Conservation (phyloP, 2,329 filamentous ascomycete species). For the Exophiala calicioides region DNA sequence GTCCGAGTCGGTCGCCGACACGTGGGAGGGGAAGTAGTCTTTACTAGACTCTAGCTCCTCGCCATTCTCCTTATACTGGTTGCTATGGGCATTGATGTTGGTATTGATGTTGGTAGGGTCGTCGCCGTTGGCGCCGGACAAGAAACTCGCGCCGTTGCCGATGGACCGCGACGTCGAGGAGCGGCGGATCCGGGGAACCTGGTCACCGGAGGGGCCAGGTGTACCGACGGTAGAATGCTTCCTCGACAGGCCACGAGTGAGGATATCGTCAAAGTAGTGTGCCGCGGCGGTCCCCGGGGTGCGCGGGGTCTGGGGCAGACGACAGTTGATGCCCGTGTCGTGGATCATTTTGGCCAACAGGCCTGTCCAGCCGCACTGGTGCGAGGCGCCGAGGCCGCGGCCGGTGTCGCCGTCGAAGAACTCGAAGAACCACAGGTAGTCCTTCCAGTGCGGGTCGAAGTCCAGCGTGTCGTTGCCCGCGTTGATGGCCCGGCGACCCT, state of each 20-base stretch:
- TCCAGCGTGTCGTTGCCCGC: conserved; percentile 81
- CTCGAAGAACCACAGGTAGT: conserved; percentile 93
- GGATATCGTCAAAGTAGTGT: conserved; percentile 94
- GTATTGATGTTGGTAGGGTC: conserved; percentile 53
- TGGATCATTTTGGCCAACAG: conserved; percentile 96
- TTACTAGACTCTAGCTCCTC: conserved; percentile 34
- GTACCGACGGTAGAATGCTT: conserved; percentile 30
- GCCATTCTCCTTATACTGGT: conserved; percentile 52
- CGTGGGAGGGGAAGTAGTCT: conserved; percentile 1
- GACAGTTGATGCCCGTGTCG: conserved; percentile 88
- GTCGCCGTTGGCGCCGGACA: conserved; percentile 47
- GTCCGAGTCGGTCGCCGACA: conserved; percentile 22
- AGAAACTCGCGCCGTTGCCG: conserved; percentile 71
- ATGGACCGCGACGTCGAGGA: conserved; percentile 73
- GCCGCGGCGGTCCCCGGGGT: conserved; percentile 80
- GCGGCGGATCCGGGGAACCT: conserved; percentile 44
- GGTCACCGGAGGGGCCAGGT: conserved; percentile 21
- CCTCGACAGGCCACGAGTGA: conserved; percentile 57
- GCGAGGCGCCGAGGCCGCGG: conserved; percentile 83
- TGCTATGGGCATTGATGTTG: too few species aligned
- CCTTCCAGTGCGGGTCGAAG: conserved; percentile 90
- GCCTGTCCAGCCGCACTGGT: conserved; percentile 96
- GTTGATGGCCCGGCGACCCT: conserved; percentile 87
- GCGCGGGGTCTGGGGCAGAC: conserved; percentile 87
- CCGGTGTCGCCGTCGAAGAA: conserved; percentile 95